Evolutionary conservation across 768 basidiomycete species (phyloP), one percentile per base, ranked within the genome.

Genomic region (Kwoniella sp.): DNA sequence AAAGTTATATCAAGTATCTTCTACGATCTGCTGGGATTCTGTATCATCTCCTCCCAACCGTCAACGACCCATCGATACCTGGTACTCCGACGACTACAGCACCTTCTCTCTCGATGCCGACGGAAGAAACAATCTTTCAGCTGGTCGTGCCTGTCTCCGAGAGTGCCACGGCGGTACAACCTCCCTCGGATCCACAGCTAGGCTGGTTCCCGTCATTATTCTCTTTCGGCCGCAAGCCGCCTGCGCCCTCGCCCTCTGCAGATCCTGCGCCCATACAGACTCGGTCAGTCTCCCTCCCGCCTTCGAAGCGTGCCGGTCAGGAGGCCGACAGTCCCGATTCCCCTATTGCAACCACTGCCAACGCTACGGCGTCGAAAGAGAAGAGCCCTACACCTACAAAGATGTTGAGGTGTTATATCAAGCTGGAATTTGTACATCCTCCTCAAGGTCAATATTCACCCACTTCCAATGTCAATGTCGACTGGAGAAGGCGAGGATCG

Each of bases 1-100:
- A 72, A 19, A 73, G 72, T 12, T 79, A 77, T 55, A 44, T 79
- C 57, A 77, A 75, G 55, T 79, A 79, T 55, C 72, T 79, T 36
- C 56, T 79, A 22, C 71, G 78, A 13, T 73, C 70, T 0, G 37
- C 64, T 7, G 77, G 77, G 4, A 77, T 77, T 26, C 64, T 79
- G 17, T 77, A 77, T 50, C 78, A 79, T 58, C 50, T 55, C 8
- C 21, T 77, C 3, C 58, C 70, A 0, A 44, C 48, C 37, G 13
- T 44, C 19, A 24, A 24, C 8, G n/a, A 33, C 8, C 50, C 48
- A 29, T 57, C 55, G 15, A 29, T 56, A 17, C 24, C 60, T 33
- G 25, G 47, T 6, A 49, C 63, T 8, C 63, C 63, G 37, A 54
- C 50, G 4, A 29, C 24, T 19, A 33, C 57, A 19, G 17, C 19